Conservation (phyloP, 2,329 filamentous ascomycete species). For the Scortechinia acanthostroma region DNA sequence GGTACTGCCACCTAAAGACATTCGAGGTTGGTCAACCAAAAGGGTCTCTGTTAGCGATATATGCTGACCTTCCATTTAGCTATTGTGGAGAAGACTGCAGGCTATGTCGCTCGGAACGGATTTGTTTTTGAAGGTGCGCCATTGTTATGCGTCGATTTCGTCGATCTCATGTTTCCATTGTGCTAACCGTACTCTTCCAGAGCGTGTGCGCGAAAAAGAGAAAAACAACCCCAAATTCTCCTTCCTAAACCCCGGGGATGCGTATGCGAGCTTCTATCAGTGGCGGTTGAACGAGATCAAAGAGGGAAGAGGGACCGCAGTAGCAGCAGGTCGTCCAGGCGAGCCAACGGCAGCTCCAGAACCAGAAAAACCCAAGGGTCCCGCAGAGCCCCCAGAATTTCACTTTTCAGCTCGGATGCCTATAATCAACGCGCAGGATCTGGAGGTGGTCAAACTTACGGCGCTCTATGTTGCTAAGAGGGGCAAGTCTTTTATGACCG, state of each 20-base stretch:
- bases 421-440: conserved; percentile 63
- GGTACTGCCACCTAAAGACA: conserved; percentile 53
- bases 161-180: conserved; percentile 4
- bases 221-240: conserved; percentile 49
- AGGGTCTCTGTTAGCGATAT: conserved; percentile 3
- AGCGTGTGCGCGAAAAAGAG: conserved; percentile 41
- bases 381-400: conserved; percentile 52
- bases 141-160: neutral
- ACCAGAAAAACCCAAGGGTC: conserved; percentile 48
- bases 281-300: conserved; percentile 58
- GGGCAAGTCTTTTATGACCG: conserved; percentile 57
- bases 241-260: conserved; percentile 49
- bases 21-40: conserved; percentile 33
- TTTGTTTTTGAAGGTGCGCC: conserved; percentile 42
- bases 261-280: conserved; percentile 54
- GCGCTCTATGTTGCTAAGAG: conserved; percentile 33
- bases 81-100: conserved; percentile 59
- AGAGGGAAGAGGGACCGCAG: conserved; percentile 46
- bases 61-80: conserved; percentile 16
- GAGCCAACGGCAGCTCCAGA: conserved; percentile 31
- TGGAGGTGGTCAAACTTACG: conserved; percentile 45
- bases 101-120: conserved; percentile 37
- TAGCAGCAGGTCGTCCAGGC: conserved; percentile 41
- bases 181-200: conserved; percentile 25
- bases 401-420: conserved; percentile 65